These are phyloP conservation scores for Begonia peltatifolia DNA, from an alignment of 306 rosid species.

Conservation along the genomic window DNA sequence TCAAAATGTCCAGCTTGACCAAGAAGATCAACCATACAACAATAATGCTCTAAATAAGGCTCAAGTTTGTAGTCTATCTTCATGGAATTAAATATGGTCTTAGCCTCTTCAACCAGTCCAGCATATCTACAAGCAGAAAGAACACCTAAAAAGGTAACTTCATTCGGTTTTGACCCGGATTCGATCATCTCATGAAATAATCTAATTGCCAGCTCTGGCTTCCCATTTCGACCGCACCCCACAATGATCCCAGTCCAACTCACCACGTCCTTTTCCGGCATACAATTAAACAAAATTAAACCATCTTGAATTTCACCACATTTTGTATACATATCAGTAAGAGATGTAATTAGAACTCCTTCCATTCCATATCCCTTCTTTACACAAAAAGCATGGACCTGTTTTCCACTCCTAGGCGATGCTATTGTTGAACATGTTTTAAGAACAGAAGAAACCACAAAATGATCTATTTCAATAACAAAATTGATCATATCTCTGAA, in stretches of 20 bases:
- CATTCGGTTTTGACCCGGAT: conserved; percentile 51
- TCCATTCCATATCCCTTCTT: conserved; percentile 65
- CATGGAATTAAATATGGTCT: conserved; percentile 42
- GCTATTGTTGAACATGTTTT: conserved; percentile 56
- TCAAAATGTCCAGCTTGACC: conserved; percentile 51
- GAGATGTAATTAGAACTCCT: conserved; percentile 49
- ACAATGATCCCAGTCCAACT: conserved; percentile 90
- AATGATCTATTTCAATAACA: conserved; percentile 50
- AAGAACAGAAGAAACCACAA: conserved; percentile 46
- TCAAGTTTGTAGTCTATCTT: conserved; percentile 34
- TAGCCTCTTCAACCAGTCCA: conserved; percentile 62
- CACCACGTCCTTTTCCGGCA: conserved; percentile 37
- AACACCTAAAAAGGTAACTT: conserved; percentile 59
- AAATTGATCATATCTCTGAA: conserved; percentile 42
- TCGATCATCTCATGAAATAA: conserved; percentile 47
- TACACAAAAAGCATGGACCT: conserved; percentile 53
- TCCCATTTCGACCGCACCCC: conserved; percentile 90
- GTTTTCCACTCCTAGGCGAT: conserved; percentile 62
- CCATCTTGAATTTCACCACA: conserved; percentile 74
- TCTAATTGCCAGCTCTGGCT: conserved; percentile 43
- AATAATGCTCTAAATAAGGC: conserved; percentile 53
- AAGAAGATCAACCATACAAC: conserved; percentile 79
- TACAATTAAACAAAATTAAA: conserved; percentile 36
- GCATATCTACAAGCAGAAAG: conserved; percentile 83
- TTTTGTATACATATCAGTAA: conserved; percentile 68